Base-by-base conservation (phyloP, 495 filamentous ascomycete species). In the Lophiotrema nucula region DNA sequence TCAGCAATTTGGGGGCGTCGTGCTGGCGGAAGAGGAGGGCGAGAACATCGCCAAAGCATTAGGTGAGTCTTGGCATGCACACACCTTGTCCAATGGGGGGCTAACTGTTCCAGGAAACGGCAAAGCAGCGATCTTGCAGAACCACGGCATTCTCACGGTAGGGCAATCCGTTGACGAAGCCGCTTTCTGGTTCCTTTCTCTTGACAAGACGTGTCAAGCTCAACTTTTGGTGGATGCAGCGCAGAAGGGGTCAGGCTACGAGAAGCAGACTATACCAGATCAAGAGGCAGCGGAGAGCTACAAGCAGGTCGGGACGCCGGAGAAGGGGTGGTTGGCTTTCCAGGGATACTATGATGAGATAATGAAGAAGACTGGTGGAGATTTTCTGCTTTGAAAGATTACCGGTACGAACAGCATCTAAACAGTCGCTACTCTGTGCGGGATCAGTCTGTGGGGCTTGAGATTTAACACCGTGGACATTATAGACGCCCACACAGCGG, bases 41-140 rank as follows among this genome's bases (percentile, higher is more conserved):
- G 68, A 72, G 47, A 68, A 79, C 41, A 87, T 89, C 60, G 79
- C 81, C 0, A 69, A 74, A 48, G 77, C 79, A 8, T 73, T 88
- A 19, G 85, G 86, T 3, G n/a, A n/a, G n/a, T n/a, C n/a, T n/a
- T n/a, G n/a, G n/a, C n/a, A n/a, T n/a, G n/a, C n/a, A n/a, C n/a
- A n/a, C n/a, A 69, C 77, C 45, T 26, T 13, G 24, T 38, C 1
- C 23, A 15, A 6, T n/a, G 27, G 16, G 16, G 24, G 16, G 27
- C 47, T 51, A 31, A 51, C 10, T 3, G 13, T 35, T 35, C 15
- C 27, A 60, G 49, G 51, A 13, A 38, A 16, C 46, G 78, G 82
- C 11, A 88, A 85, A 60, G 82, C 84, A 26, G 81, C 77, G 8
- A 85, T 88, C 41, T 67, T 88, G 12, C 83, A 86, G 70, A 88